Base-by-base conservation (phyloP, 2,329 filamentous ascomycete species). In the Sarocladium oryzae region DNA sequence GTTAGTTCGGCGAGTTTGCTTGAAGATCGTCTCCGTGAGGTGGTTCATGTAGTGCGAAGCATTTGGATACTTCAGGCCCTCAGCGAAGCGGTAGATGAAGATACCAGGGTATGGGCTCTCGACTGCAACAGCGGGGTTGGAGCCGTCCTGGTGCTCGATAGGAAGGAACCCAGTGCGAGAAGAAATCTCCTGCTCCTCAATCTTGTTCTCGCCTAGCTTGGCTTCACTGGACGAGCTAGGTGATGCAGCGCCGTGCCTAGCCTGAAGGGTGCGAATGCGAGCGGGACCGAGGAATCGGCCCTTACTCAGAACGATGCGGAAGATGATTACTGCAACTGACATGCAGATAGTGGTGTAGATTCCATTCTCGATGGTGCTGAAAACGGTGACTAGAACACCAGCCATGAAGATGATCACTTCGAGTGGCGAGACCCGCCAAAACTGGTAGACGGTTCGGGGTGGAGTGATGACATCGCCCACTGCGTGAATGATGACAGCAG, bases 401-500 rank as follows among this genome's bases (percentile, higher is more conserved):
- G 85, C 82, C 56, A 95, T 86, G 76, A 95, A 96, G 62, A 95
- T 88, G 49, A 88, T 56, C 0, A 91, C 85, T 63, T 96, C 89
- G 2, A 93, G 62, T 0, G 89, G 89, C 0, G 88, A 88, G 1
- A 93, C 86, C 32, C 83, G 78, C 89, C 89, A 96, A 71, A 95
- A 95, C 61, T 91, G 86, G 68, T 92, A 92, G 10, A 95, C 79
- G 0, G 84, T 86, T 62, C 88, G 86, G 3, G 88, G 89, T 2
- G 88, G 84, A 0, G 89, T 92, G 59, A 95, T 87, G 52, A 95
- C 73, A 64, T 95, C 89, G 55, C 86, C 84, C 3, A 95, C 89
- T 4, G 90, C 90, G 67, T 96, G 90, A 57, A 95, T 95, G 58
- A 96, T 96, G 62, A 95, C 86, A 45, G 81, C 89, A 1, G 89